Base-by-base conservation (phyloP, 345 rosid species). In the Bretschneidera sinensis region DNA sequence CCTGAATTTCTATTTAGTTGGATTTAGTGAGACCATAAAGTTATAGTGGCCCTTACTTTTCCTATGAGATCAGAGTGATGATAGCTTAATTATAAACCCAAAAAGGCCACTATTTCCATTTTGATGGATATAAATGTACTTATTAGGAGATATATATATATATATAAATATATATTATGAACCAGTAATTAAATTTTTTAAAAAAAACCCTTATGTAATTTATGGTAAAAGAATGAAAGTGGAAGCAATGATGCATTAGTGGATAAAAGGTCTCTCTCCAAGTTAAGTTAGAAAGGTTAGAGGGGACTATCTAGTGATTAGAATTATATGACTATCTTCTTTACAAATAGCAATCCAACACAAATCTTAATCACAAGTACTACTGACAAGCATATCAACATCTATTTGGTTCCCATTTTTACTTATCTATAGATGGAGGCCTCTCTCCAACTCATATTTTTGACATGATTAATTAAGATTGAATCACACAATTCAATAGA, bases 1-100 rank as follows among this genome's bases (percentile, higher is more conserved):
- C 48, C 47, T 24, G 14, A 51, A n/a, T n/a, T 33, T 65, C 35
- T 59, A 13, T 24, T 35, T 21, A 25, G 54, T 63, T 34, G 48
- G 24, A 9, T 47, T 63, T 39, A 45, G 17, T 24, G 61, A 48
- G 47, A 31, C 48, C 17, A 60, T 49, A 67, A 72, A 62, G 51
- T 24, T n/a, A 43, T 2, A 23, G 56, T 52, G 60, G 51, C 9
- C 0, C 28, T 60, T 23, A 35, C 54, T 57, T 63, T 72, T 66
- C 33, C 28, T 47, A 24, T 45, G 18, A 65, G 64, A 57, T 65
- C 53, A 57, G 22, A 17, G 19, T 43, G 54, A 56, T 65, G 66
- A 73, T 64, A 56, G 24, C 68, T 64, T 61, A 63, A 73, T 79
- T 60, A 73, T 67, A 34, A 51, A 31, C 54, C n/a, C n/a, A n/a